phyloP scores from a whole-genome alignment of 1,284 basidiomycete species.

The Exobasidium rhododendri region DNA sequence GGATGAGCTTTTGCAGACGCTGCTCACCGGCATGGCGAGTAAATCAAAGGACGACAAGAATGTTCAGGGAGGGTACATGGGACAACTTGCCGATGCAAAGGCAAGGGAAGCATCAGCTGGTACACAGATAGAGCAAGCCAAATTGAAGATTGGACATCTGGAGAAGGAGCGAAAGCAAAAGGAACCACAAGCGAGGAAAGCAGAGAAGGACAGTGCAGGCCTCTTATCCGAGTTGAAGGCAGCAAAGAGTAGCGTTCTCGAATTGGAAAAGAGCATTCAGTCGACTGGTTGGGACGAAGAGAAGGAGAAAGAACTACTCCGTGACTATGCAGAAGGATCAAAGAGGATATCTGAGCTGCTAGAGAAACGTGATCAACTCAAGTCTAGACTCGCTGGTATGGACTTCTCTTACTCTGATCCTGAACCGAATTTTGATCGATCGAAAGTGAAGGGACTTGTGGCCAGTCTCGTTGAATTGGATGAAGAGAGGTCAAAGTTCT shows the following conservation, averaged over 20 bases:
- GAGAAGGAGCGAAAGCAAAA: constrained; percentile 77
- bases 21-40: constrained; percentile 83
- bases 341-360: constrained; percentile 63
- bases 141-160: constrained; percentile 72
- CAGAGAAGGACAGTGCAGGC: constrained; percentile 78
- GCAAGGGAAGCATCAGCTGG: constrained; percentile 70
- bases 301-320: constrained; percentile 68
- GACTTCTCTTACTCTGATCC: constrained; percentile 83
- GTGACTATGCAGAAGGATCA: constrained; percentile 63
- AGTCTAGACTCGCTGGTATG: constrained; percentile 68
- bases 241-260: constrained; percentile 59
- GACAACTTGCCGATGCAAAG: constrained; percentile 86
- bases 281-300: constrained; percentile 76
- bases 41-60: constrained; percentile 59
- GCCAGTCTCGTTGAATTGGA: constrained; percentile 72
- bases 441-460: constrained; percentile 74
- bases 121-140: constrained; percentile 81
- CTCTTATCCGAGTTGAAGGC: constrained; percentile 61
- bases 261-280: constrained; percentile 62
- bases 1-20: constrained; percentile 91
- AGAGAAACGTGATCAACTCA: constrained; percentile 71
- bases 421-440: constrained; percentile 75
- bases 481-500: constrained; percentile 65
- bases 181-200: constrained; percentile 76
- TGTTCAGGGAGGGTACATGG: constrained; percentile 85